These are phyloP conservation scores for Coccomyxa sp. DNA, from an alignment of 139 green algal genomes.

Conservation along the genomic window DNA sequence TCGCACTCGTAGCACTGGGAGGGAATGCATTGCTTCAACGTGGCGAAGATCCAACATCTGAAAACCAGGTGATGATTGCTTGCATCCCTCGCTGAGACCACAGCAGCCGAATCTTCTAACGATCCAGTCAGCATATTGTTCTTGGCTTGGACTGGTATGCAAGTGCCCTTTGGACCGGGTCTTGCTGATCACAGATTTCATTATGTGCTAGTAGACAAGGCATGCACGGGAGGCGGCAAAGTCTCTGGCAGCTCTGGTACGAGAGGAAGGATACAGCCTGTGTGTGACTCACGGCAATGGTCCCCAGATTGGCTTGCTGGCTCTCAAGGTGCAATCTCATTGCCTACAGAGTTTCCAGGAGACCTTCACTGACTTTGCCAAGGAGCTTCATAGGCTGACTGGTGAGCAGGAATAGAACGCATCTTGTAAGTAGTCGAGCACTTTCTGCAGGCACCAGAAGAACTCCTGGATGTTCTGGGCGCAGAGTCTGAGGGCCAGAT, in stretches of 20 bases:
- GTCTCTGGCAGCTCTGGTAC: conserved; percentile 6
- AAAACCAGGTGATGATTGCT: conserved; percentile 12
- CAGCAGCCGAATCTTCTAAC: not conserved
- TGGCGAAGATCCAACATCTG: conserved; percentile 12
- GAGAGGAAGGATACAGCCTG: not conserved
- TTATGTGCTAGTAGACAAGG: not conserved
- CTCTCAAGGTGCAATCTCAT: conserved; percentile 6
- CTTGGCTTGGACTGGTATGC: not conserved
- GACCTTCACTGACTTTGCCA: not conserved
- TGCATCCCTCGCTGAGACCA: not conserved
- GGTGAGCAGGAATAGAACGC: not conserved
- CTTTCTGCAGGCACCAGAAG: not conserved
- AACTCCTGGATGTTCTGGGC: conserved; percentile 29
- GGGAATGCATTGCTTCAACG: conserved; percentile 35
- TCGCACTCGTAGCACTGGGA: conserved; percentile 19
- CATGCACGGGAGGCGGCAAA: conserved; percentile 7
- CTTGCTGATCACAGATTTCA: not conserved
- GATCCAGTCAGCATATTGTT: not conserved
- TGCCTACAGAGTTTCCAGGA: not conserved
- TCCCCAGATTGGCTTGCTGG: conserved; percentile 30
- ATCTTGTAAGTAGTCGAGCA: not conserved
- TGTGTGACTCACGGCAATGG: conserved; percentile 34
- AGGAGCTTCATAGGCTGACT: not conserved
- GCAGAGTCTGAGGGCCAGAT: conserved; percentile 33
- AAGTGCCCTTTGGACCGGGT: not conserved